Base-by-base conservation (phyloP, 345 rosid genomes). In the Schrenkiella parvula region DNA sequence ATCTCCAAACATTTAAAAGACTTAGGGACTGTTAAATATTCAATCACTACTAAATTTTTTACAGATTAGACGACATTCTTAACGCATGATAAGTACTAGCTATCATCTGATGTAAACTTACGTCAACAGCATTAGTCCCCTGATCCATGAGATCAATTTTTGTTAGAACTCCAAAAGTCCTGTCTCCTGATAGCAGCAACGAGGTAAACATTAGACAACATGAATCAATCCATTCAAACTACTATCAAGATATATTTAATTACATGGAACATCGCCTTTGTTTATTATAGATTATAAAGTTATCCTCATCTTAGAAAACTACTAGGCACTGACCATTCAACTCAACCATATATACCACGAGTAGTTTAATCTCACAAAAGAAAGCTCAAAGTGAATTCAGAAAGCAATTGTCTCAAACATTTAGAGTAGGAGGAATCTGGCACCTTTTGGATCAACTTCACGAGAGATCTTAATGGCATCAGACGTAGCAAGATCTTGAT, bases 401-500 rank as follows among this genome's bases (percentile, higher is more conserved):
- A 75, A 59, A 59, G 48, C 34, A 50, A 6, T 21, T 48, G 22
- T 15, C 21, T 59, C 31, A 60, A 39, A 14, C 2, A 59, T 23
- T 19, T 14, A 37, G 0, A 22, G 26, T 46, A 46, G 21, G 60
- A 68, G 44, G 60, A 18, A 63, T 46, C 28, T 37, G 34, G 71
- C 74, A 89, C 97, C 98, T 87, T 78, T 93, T 38, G 98, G 97
- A 77, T 93, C 98, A 60, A 93, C 95, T 84, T 93, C 97, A 69
- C 98, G 95, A 69, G 95, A 87, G 66, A 93, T 91, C 83, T 85
- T 91, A 82, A 93, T 93, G 51, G 98, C 98, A 82, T 93, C 97
- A 23, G 97, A 91, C 14, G 98, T 93, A 26, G 98, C 98, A 72
- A 93, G 97, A 87, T 93, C 98, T 78, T 93, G 98, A 82, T 91